Percentiles rank a stretch among this genome's conserved stretches.
phyloP scores from a whole-genome alignment of 1,284 basidiomycete species.

The Veloboletus limbatus region DNA sequence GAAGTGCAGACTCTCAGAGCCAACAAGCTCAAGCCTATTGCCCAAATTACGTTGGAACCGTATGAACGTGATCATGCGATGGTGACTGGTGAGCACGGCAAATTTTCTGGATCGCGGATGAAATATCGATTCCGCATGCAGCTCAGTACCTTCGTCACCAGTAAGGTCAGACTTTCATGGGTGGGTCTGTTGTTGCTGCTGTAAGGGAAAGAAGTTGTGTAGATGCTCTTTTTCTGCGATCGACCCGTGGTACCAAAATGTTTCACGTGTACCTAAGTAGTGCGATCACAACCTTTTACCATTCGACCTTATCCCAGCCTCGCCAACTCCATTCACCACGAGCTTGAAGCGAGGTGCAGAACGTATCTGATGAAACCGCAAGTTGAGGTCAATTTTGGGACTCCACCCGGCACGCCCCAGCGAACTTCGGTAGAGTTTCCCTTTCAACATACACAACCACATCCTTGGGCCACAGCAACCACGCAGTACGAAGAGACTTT shows the following conservation, averaged over 20 bases:
- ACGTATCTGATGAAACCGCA: constrained; percentile 56
- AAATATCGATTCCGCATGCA: constrained; percentile 24
- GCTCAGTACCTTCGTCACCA: constrained; percentile 54
- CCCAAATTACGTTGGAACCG: constrained; percentile 89
- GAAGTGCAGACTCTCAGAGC: constrained; percentile 87
- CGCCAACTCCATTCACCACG: constrained; percentile 1
- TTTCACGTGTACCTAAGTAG: constrained; percentile 16
- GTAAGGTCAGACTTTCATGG: constrained; percentile 15
- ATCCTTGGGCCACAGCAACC: constrained; percentile 32
- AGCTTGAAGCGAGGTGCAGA: constrained; percentile 12
- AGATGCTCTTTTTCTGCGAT: no score
- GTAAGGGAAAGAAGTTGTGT: not conserved
- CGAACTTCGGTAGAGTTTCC: constrained; percentile 59
- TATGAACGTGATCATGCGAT: constrained; percentile 84
- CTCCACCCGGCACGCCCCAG: constrained; percentile 44
- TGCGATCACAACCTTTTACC: not conserved
- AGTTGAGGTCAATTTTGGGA: constrained; percentile 67
- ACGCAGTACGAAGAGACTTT: constrained; percentile 50
- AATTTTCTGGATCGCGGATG: not conserved
- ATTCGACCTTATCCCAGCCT: not conserved
- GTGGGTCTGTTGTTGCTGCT: no score
- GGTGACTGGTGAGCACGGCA: constrained; percentile 55
- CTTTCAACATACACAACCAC: constrained; percentile 36
- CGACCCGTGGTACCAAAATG: constrained; percentile 2
- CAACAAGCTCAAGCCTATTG: constrained; percentile 86